Base-by-base conservation (phyloP, 768 basidiomycete species). In the Tubosaeta sp. region DNA sequence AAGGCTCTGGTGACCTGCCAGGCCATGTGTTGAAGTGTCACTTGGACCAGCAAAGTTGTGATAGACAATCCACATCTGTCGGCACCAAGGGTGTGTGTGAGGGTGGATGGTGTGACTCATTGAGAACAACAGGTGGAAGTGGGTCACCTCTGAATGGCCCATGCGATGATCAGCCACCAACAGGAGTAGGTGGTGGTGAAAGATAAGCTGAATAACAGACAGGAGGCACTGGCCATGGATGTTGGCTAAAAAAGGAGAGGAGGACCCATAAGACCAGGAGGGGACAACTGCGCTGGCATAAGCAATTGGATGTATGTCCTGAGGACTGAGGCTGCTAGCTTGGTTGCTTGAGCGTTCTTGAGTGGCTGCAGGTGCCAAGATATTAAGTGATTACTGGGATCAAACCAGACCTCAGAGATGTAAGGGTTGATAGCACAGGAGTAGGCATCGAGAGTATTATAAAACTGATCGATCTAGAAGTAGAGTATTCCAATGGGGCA, bases 381-480 rank as follows among this genome's bases (percentile, higher is more conserved):
- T 68, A 98, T 95, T 27, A 86, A 81, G 38, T 75, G 72, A 64
- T 98, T 98, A 51, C 69, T 72, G 0, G 95, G 92, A 72, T 98
- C 95, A 69, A 95, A 98, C 69, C 71, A 72, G n/a, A 72, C 69
- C 60, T 84, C 87, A 44, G 83, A 82, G 62, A 99, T 97, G 76
- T 95, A 98, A 0, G 97, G 97, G 67, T 98, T 97, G 73, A 99
- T 98, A 11, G 97, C 97, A 13, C 95, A 89, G 27, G 97, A 98
- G 71, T 99, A 99, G 10, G 97, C 97, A 65, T 99, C 97, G 34
- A 99, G 85, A 3, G 95, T 95, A 65, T 99, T 97, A 48, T 94
- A 91, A 76, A 91, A 99, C 67, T 99, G 97, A 72, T 97, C 98
- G 76, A 99, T 97, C 68, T 99, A 95, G 79, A 97, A 99, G 69